Evolutionary conservation across 495 filamentous ascomycete species (phyloP).

Genomic region (Venustampulla echinocandica): DNA sequence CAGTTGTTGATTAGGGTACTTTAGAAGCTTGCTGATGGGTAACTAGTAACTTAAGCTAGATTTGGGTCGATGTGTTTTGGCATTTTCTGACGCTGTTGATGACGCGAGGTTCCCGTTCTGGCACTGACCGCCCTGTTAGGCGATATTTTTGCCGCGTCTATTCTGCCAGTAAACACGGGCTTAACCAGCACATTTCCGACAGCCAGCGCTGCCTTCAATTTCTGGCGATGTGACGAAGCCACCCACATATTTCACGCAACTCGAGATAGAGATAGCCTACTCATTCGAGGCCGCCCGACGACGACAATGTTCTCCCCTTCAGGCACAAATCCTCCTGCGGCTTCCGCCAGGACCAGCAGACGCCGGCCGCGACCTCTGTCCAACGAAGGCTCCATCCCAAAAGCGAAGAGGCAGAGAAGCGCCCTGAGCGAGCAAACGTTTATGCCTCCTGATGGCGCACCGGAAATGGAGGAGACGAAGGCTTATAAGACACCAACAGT

Average conservation of each 20-base stretch:
- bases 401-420: conserved; percentile 64
- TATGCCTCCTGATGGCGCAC: conserved; percentile 33
- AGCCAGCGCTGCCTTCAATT: background rate
- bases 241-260: background rate
- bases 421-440: conserved; percentile 48
- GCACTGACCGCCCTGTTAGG: background rate
- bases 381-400: conserved; percentile 54
- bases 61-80: no score
- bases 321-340: conserved; percentile 27
- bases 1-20: no score
- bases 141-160: no score
- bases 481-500: conserved; percentile 32
- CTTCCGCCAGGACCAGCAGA: conserved; percentile 46
- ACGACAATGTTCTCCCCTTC: conserved; percentile 22
- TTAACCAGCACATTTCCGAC: background rate
- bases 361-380: conserved; percentile 58
- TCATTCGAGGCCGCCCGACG: background rate
- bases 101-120: no score
- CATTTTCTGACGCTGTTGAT: no score
- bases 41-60: no score
- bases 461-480: conserved; percentile 42
- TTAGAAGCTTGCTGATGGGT: no score
- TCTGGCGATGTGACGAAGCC: background rate
- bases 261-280: background rate
- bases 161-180: background rate